These are phyloP conservation scores for Pterocarpus santalinus DNA, from an alignment of 306 rosid genomes.

Conservation along the genomic window DNA sequence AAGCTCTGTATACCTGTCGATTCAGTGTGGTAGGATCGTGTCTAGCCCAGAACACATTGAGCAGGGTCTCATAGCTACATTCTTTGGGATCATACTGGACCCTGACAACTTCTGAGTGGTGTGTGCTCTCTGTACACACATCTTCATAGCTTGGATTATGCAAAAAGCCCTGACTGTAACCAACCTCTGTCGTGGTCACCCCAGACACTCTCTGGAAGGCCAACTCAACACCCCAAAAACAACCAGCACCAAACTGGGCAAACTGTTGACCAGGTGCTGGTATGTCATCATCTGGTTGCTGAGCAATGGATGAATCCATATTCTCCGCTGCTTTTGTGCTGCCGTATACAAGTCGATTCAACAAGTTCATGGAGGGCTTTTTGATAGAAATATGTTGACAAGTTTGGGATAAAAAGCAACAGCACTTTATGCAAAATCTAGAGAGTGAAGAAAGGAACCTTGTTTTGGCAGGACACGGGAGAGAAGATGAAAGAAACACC, in stretches of 20 bases:
- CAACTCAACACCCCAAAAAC: conserved; percentile 97
- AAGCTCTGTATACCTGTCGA: conserved; percentile 71
- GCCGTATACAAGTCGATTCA: conserved; percentile 78
- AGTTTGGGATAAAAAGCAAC: conserved; percentile 56
- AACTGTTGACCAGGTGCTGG: conserved; percentile 82
- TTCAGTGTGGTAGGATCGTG: conserved; percentile 90
- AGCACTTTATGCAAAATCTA: conserved; percentile 30
- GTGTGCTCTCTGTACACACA: conserved; percentile 70
- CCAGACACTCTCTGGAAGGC: conserved; percentile 86
- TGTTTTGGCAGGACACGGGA: conserved; percentile 40
- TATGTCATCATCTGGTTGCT: conserved; percentile 79
- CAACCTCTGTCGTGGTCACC: conserved; percentile 86
- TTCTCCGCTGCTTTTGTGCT: conserved; percentile 53
- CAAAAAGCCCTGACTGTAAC: conserved; percentile 75
- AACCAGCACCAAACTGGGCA: conserved; percentile 93
- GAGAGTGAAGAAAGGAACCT: conserved; percentile 49
- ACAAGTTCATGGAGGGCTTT: conserved; percentile 72
- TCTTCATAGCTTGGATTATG: conserved; percentile 81
- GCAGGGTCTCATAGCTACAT: conserved; percentile 69
- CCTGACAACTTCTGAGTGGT: conserved; percentile 85
- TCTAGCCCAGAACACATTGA: conserved; percentile 75
- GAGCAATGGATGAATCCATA: conserved; percentile 72
- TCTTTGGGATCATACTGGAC: conserved; percentile 83
- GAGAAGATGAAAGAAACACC: conserved; percentile 27
- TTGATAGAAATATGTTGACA: conserved; percentile 43